These are phyloP conservation scores for Sodiomyces alkalinus DNA, from an alignment of 2,329 filamentous ascomycete genomes.

Conservation along the genomic window DNA sequence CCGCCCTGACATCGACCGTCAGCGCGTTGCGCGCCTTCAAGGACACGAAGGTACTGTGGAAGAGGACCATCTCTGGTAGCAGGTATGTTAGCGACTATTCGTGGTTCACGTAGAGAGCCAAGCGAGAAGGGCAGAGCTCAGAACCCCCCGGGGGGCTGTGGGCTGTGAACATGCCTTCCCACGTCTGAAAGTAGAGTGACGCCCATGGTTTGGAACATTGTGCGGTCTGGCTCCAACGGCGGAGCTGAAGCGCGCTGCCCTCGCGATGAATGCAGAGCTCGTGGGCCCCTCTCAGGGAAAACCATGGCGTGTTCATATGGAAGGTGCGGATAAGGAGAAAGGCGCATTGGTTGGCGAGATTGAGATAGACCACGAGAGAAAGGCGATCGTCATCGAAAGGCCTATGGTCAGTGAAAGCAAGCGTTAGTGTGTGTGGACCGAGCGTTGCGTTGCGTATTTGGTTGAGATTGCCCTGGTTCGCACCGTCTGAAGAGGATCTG, in stretches of 20 bases:
- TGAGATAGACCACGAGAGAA: slow-evolving; percentile 36
- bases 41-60: slow-evolving; percentile 41
- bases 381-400: slow-evolving; percentile 27
- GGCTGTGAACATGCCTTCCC: slow-evolving; percentile 45
- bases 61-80: slow-evolving; percentile 38
- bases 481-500: slow-evolving; percentile 41
- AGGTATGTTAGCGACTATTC: too few species aligned
- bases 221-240: slow-evolving; percentile 32
- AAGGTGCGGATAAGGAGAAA: slow-evolving; percentile 31
- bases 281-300: slow-evolving; percentile 35
- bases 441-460: too few species aligned
- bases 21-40: slow-evolving; percentile 35
- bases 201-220: slow-evolving; percentile 35
- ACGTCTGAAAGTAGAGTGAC: slow-evolving; percentile 39
- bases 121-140: too few species aligned
- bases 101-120: too few species aligned
- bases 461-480: too few species aligned
- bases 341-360: slow-evolving; percentile 24
- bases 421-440: too few species aligned
- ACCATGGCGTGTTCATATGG: slow-evolving; percentile 24
- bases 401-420: too few species aligned
- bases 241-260: slow-evolving; percentile 31
- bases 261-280: slow-evolving; percentile 37
- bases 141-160: too few species aligned
- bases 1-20: slow-evolving; percentile 25